Conservation (phyloP, 139 green algal genomes). For the Asterochloris sp. region DNA sequence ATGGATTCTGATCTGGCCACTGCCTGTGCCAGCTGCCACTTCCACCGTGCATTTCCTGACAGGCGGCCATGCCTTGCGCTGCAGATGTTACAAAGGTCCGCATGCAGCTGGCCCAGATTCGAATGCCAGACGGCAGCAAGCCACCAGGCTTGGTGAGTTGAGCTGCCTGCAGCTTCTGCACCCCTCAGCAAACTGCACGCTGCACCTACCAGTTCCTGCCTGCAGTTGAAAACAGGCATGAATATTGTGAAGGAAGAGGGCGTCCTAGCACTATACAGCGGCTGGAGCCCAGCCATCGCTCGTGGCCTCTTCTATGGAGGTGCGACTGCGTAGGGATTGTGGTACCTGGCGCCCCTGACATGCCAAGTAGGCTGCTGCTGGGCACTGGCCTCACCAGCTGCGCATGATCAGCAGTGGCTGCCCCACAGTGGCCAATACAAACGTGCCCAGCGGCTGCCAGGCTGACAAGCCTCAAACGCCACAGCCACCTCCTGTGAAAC, state of each 20-base stretch:
- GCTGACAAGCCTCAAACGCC: too few species aligned
- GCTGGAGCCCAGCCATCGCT: conserved; percentile 48
- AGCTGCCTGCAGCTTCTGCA: not conserved
- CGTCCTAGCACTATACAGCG: conserved; percentile 50
- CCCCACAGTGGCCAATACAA: not conserved
- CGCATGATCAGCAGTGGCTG: not conserved
- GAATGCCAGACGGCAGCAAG: conserved; percentile 15
- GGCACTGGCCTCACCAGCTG: not conserved
- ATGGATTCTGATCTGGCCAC: not conserved
- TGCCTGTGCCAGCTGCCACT: too few species aligned
- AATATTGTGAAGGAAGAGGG: conserved; percentile 54
- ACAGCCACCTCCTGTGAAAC: too few species aligned
- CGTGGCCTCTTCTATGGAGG: conserved; percentile 69
- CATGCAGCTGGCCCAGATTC: conserved; percentile 53
- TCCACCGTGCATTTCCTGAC: too few species aligned
- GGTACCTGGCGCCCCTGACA: not conserved
- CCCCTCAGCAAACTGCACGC: not conserved
- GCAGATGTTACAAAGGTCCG: conserved; percentile 47
- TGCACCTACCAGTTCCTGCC: not conserved
- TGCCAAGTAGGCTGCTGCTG: not conserved
- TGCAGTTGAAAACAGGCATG: conserved; percentile 47
- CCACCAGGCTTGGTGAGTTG: conserved; percentile 37
- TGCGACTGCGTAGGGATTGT: too few species aligned
- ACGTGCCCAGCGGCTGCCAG: not conserved
- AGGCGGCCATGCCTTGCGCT: not conserved